These are phyloP conservation scores for Chrysosporium queenslandicum DNA, from an alignment of 2,329 filamentous ascomycete species.

Conservation along the genomic window DNA sequence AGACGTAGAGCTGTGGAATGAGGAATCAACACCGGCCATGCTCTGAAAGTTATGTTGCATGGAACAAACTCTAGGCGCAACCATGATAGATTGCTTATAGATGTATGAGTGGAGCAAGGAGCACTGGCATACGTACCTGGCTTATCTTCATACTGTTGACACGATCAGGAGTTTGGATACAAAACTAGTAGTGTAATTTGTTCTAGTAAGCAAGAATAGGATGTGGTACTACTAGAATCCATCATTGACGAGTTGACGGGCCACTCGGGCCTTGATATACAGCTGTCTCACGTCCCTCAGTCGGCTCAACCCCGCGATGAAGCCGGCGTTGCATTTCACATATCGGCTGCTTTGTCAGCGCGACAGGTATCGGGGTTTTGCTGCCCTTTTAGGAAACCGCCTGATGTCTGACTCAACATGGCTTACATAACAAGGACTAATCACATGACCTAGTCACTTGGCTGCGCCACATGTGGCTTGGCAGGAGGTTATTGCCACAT, in stretches of 20 bases:
- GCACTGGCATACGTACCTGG: neutral
- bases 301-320: neutral
- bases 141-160: slow-evolving; percentile 4
- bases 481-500: neutral
- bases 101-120: no score
- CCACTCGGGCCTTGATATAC: neutral
- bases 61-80: no score
- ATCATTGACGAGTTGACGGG: no score
- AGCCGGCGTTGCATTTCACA: neutral
- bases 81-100: no score
- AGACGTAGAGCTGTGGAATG: slow-evolving; percentile 51
- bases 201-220: no score
- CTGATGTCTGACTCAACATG: neutral
- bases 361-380: no score
- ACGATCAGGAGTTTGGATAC: neutral
- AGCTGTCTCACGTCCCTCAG: no score
- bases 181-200: no score
- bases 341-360: neutral
- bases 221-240: no score
- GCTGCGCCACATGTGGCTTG: neutral
- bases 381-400: neutral
- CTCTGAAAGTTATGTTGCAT: neutral
- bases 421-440: neutral
- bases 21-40: neutral
- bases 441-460: neutral